Conservation (phyloP, 176 grass and related monocot genomes). For the Lolium perenne region DNA sequence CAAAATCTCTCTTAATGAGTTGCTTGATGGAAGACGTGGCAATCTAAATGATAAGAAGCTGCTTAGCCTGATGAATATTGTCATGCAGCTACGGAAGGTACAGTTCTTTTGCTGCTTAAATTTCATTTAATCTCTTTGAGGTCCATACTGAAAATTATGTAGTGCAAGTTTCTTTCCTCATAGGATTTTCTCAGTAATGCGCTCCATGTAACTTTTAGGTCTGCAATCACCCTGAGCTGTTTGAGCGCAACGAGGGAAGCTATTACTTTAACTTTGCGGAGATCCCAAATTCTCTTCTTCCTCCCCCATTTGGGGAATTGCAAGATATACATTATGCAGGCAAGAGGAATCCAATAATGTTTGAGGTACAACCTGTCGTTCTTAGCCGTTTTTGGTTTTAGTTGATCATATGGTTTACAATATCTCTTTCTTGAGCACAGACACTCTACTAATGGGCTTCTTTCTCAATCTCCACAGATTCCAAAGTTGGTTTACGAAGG, state of each 20-base stretch:
- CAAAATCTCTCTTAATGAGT: conserved; percentile 94
- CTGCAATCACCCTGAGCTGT: conserved; percentile 99
- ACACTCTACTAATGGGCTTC: conserved; percentile 19
- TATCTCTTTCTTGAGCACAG: conserved; percentile 32
- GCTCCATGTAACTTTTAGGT: conserved; percentile 59
- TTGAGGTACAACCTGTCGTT: conserved; percentile 63
- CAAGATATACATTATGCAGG: conserved; percentile 93
- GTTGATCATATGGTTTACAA: not conserved
- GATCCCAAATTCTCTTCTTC: conserved; percentile 83
- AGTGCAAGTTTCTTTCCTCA: not conserved
- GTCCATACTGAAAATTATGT: conserved; percentile 1
- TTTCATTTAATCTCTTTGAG: conserved; percentile 12
- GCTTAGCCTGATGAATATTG: conserved; percentile 99
- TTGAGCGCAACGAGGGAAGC: conserved; percentile 98
- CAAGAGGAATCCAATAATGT: conserved; percentile 84
- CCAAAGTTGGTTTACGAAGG: conserved; percentile 87
- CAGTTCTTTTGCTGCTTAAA: conserved; percentile 1
- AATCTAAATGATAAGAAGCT: conserved; percentile 96
- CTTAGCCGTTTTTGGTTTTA: conserved; percentile 2
- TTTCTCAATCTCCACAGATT: conserved; percentile 61
- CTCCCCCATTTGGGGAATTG: conserved; percentile 88
- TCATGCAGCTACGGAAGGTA: conserved; percentile 98
- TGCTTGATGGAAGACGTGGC: conserved; percentile 85
- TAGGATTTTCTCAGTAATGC: conserved; percentile 20
- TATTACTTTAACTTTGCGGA: conserved; percentile 94